These are phyloP conservation scores for Acephala macrosclerotiorum DNA, from an alignment of 2,329 filamentous ascomycete genomes.

Conservation along the genomic window DNA sequence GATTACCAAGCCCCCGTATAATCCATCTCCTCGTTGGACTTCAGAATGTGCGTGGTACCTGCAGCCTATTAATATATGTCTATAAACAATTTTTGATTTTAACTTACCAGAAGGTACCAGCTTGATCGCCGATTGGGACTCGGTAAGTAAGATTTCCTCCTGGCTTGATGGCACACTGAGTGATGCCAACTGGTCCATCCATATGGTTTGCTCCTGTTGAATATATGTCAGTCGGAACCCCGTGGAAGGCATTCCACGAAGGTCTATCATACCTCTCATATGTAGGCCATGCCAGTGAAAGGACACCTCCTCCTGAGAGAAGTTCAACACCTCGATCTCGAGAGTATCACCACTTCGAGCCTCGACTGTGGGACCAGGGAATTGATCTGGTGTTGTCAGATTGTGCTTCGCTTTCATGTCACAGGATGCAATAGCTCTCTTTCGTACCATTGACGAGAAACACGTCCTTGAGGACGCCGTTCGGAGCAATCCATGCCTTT, in stretches of 20 bases:
- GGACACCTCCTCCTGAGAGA: conserved; percentile 49
- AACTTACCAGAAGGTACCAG: conserved; percentile 30
- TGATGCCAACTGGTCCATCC: conserved; percentile 29
- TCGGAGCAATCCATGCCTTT: conserved; percentile 47
- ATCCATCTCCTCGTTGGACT: conserved; percentile 51
- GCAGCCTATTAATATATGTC: conserved; percentile 28
- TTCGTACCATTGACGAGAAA: conserved; percentile 54
- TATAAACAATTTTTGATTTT: not conserved
- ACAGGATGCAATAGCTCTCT: not conserved
- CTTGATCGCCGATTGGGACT: conserved; percentile 24
- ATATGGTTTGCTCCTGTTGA: conserved; percentile 29
- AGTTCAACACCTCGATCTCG: conserved; percentile 50
- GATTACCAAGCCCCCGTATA: conserved; percentile 54
- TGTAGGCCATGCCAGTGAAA: conserved; percentile 58
- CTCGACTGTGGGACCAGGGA: conserved; percentile 57
- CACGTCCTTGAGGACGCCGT: conserved; percentile 56
- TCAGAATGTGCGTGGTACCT: conserved; percentile 57
- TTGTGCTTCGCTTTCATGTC: not conserved
- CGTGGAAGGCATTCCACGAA: not conserved
- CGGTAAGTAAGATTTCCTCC: conserved; percentile 25
- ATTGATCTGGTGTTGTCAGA: conserved; percentile 36
- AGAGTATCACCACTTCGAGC: conserved; percentile 54
- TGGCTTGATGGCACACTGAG: conserved; percentile 23
- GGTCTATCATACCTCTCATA: conserved; percentile 42
- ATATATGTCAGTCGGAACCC: not conserved